These are phyloP conservation scores for Amaranthus cruentus DNA, from an alignment of 148 eudicot genomes.

Conservation along the genomic window DNA sequence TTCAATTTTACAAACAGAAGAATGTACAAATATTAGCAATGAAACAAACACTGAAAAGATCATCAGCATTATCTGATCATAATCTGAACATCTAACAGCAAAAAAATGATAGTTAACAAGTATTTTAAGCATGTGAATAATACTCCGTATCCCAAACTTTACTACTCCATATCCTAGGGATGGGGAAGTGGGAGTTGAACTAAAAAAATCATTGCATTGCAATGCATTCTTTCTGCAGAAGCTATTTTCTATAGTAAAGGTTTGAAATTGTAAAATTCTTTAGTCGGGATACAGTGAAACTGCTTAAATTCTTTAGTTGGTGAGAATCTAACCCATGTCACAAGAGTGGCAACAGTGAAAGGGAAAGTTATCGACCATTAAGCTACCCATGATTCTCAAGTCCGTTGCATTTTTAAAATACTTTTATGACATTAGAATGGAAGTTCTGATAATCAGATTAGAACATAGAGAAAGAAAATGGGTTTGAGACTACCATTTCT, in stretches of 20 bases:
- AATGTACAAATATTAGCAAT: not conserved
- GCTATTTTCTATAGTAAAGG: not conserved
- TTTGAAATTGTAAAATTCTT: not conserved
- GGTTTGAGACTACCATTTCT: constrained; percentile 53
- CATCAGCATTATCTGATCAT: not conserved
- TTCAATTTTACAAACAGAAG: constrained; percentile 8
- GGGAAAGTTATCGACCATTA: too few relatives aligned
- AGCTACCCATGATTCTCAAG: too few relatives aligned
- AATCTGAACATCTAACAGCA: not conserved
- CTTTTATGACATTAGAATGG: too few relatives aligned
- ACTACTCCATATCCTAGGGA: not conserved
- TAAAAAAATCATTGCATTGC: not conserved
- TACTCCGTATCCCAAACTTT: not conserved
- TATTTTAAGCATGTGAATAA: not conserved
- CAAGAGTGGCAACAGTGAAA: too few relatives aligned
- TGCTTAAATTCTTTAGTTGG: not conserved
- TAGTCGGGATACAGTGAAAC: not conserved
- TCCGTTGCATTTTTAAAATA: too few relatives aligned
- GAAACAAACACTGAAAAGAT: not conserved
- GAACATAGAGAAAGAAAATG: not conserved
- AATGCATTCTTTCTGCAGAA: not conserved
- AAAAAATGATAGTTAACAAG: not conserved
- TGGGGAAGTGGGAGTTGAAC: too few relatives aligned
- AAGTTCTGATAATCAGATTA: not conserved
- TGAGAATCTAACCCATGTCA: too few relatives aligned